These are phyloP conservation scores for Acacia confusa DNA, from an alignment of 306 rosid species.

Conservation along the genomic window DNA sequence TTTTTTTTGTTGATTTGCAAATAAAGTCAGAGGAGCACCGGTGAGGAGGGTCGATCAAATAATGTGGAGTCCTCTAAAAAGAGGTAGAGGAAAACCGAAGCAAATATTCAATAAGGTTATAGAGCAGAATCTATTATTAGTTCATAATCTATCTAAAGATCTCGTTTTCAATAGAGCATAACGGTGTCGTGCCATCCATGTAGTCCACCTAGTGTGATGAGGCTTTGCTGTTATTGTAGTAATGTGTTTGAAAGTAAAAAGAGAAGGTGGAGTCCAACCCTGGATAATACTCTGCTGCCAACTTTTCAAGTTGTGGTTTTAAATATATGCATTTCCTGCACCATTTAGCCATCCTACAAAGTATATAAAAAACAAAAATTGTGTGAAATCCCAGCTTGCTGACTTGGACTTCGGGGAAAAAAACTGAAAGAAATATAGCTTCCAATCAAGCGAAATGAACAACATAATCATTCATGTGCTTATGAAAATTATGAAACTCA, in stretches of 20 bases:
- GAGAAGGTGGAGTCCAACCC: conserved; percentile 20
- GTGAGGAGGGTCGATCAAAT: no score
- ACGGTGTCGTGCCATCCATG: no score
- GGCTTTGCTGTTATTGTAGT: background rate
- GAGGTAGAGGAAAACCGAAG: no score
- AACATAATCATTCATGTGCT: background rate
- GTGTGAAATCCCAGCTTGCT: conserved; percentile 34
- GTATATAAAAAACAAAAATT: conserved; percentile 33
- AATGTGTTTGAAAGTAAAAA: background rate
- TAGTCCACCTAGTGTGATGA: no score
- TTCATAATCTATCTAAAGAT: no score
- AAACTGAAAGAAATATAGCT: background rate
- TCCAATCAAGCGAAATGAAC: background rate
- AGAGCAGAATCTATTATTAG: no score
- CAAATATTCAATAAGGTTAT: no score
- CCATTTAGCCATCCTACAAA: conserved; percentile 86
- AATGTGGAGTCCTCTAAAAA: no score
- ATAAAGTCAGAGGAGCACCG: no score
- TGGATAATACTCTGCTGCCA: conserved; percentile 13
- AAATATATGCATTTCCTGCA: conserved; percentile 91
- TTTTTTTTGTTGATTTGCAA: no score
- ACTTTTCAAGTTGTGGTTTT: conserved; percentile 59
- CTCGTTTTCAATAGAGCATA: no score
- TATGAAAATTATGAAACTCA: background rate
- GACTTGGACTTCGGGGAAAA: background rate